Evolutionary conservation across 805 yeast genomes (phyloP).

Genomic region (Yarrowia keelungensis): DNA sequence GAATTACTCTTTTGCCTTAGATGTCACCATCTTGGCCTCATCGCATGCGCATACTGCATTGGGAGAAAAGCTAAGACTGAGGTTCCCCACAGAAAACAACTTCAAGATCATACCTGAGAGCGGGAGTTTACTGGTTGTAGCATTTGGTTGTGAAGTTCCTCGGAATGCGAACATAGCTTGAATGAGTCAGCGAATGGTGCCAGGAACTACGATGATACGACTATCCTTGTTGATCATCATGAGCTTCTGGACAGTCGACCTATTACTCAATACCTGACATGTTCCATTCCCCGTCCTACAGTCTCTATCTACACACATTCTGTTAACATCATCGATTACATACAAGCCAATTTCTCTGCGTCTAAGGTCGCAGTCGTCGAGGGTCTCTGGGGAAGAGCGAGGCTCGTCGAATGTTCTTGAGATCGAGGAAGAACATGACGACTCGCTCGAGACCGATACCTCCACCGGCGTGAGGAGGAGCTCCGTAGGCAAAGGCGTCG

Average conservation of each 20-base stretch:
- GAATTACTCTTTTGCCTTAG: neutral
- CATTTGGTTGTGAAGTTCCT: no score
- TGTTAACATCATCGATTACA: constrained; percentile 15
- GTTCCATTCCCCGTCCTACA: no score
- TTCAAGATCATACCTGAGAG: no score
- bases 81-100: neutral
- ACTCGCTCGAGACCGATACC: constrained; percentile 99
- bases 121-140: no score
- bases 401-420: constrained; percentile 98
- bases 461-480: constrained; percentile 99
- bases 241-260: no score
- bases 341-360: neutral
- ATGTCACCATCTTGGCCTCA: neutral
- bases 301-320: neutral
- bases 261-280: no score
- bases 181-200: no score
- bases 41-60: constrained; percentile 14
- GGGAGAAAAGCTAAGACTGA: neutral
- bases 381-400: constrained; percentile 99
- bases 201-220: no score
- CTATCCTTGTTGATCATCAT: no score
- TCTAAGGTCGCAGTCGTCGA: constrained; percentile 79
- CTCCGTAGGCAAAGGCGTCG: constrained; percentile 91
- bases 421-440: constrained; percentile 95
- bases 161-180: no score